Conservation (phyloP, 768 basidiomycete species). For the Phlebiopsis flavidoalba region DNA sequence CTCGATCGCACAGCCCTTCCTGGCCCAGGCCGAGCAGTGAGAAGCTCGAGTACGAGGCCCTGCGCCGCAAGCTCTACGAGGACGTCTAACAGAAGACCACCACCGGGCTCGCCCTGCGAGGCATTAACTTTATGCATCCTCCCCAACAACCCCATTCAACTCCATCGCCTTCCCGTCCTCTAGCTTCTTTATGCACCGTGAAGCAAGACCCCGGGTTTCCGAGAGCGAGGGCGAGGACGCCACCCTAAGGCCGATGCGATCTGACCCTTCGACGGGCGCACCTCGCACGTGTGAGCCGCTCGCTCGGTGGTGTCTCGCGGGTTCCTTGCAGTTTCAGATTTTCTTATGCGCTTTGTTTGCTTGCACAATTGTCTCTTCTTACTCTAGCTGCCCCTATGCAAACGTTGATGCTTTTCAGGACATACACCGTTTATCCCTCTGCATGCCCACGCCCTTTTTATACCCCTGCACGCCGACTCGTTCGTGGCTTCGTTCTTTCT, state of each 20-base stretch:
- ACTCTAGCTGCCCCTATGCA: background rate
- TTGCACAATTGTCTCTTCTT: background rate
- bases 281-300: slow-evolving; percentile 13
- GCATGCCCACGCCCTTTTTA: background rate
- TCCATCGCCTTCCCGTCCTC: slow-evolving; percentile 34
- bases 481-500: background rate
- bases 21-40: slow-evolving; percentile 92
- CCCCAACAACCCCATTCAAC: slow-evolving; percentile 54
- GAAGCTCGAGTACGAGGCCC: slow-evolving; percentile 89
- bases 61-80: slow-evolving; percentile 83
- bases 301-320: background rate
- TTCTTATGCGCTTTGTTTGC: background rate
- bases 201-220: slow-evolving; percentile 57
- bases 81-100: too few species aligned
- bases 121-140: slow-evolving; percentile 80
- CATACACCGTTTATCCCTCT: background rate
- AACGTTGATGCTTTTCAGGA: background rate
- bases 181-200: slow-evolving; percentile 37
- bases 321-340: too few species aligned
- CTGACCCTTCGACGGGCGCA: background rate
- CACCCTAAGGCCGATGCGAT: slow-evolving; percentile 17
- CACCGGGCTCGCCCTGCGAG: slow-evolving; percentile 57
- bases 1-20: slow-evolving; percentile 61
- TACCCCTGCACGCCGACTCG: background rate
- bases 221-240: slow-evolving; percentile 60